Percentiles rank a stretch among this genome's conserved stretches.
Conservation (phyloP, 371 early-diverging fungal genomes). For the Saksenaea vasiformis region DNA sequence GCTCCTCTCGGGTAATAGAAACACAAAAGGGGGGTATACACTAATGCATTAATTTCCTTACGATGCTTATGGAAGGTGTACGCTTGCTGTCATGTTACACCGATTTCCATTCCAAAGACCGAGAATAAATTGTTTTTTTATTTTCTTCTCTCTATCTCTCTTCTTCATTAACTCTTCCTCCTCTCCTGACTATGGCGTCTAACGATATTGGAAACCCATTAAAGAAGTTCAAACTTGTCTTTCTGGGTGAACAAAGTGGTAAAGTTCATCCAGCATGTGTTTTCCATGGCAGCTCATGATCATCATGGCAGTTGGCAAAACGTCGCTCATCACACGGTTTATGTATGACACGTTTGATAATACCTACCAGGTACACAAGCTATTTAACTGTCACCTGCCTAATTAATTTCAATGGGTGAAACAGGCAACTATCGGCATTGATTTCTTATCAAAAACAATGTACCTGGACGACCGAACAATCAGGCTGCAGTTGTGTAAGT, state of each 20-base stretch:
- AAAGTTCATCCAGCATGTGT: slow-evolving; percentile 22
- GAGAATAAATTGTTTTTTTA: slow-evolving; percentile 1
- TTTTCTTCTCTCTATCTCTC: slow-evolving; percentile 8
- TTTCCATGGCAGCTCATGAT: not conserved
- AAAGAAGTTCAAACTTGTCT: slow-evolving; percentile 89
- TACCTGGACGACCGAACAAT: slow-evolving; percentile 96
- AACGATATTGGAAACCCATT: slow-evolving; percentile 64
- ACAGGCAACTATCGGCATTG: slow-evolving; percentile 99
- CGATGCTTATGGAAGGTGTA: not conserved
- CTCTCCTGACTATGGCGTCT: slow-evolving; percentile 28
- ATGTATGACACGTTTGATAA: slow-evolving; percentile 99
- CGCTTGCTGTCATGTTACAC: not conserved
- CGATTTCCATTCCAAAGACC: not conserved
- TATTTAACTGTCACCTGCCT: not conserved
- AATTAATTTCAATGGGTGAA: not conserved
- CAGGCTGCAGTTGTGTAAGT: slow-evolving; percentile 90
- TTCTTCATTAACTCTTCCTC: slow-evolving; percentile 7
- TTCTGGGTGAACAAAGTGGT: slow-evolving; percentile 97
- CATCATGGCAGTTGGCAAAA: slow-evolving; percentile 91
- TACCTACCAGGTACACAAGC: slow-evolving; percentile 81
- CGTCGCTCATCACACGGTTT: slow-evolving; percentile 98
- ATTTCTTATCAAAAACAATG: slow-evolving; percentile 99
- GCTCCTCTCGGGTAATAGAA: slow-evolving; percentile 3
- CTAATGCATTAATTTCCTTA: not conserved
- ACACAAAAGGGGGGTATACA: not conserved